Evolutionary conservation across 495 filamentous ascomycete species (phyloP), one percentile per base, ranked within the genome.

Genomic region (Annulohypoxylon maeteangense): DNA sequence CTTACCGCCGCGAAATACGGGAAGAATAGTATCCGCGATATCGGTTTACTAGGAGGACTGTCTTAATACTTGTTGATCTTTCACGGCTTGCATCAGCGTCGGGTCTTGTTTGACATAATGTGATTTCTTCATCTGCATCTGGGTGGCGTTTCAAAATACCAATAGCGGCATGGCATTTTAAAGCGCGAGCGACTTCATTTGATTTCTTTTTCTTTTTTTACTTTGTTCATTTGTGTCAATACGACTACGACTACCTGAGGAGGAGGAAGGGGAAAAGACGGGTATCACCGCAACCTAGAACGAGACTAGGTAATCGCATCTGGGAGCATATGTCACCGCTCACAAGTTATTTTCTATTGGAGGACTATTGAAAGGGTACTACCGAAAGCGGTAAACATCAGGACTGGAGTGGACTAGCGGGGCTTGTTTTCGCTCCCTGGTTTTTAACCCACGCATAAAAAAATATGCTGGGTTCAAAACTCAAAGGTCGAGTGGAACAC

Each of bases 1-100:
- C 78, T 82, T 87, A 67, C 83, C 87, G 68, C 82, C 79, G 71
- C 74, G 83, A 62, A 81, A 81, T 67, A 75, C 81, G 53, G 70
- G 77, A 58, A 72, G 82, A 53, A 57, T 84, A 68, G 79, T 84
- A 57, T 82, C 82, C 62, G 72, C 82, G 71, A 83, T 85, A 80
- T 82, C 81, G 62, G 80, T 84, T 62, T 85, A 86, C 70, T 86
- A 77, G 75, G 18, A 54, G 22, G 74, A 12, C 31, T 58, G 40
- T 45, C 47, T 16, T 27, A 68, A 61, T 86, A 79, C 55, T 55
- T 65, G 40, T 53, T 61, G 23, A 70, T 62, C 62, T 75, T 75
- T 74, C 68, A 68, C 70, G 68, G 76, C 38, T 65, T 75, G 74
- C 65, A 65, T 75, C 48, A 62, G 69, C 68, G 64, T 70, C 48